Conservation (phyloP, 805 yeast genomes). For the Hanseniaspora clermontiae region DNA sequence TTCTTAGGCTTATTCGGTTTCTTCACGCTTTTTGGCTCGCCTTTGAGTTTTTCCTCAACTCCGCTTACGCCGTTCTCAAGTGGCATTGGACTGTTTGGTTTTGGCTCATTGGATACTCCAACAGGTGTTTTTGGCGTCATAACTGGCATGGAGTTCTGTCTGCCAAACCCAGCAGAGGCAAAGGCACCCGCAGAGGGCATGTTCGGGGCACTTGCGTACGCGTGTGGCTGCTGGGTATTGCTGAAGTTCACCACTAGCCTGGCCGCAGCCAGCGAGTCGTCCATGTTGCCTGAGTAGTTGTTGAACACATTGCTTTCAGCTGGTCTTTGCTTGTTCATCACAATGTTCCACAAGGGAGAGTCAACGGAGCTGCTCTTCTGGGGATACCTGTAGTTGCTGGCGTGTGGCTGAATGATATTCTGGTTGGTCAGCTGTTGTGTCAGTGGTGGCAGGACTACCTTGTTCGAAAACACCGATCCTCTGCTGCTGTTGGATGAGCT, state of each 20-base stretch:
- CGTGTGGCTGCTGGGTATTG: not conserved
- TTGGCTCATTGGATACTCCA: not conserved
- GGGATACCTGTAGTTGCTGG: not conserved
- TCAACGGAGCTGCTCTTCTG: not conserved
- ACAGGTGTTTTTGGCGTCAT: not conserved
- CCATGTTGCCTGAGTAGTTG: not conserved
- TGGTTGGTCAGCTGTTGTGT: not conserved
- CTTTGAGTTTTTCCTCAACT: not conserved
- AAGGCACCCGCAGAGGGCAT: not conserved
- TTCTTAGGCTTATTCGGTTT: constrained; percentile 21
- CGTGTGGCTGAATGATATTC: not conserved
- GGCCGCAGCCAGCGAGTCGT: constrained; percentile 6
- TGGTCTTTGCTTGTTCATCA: not conserved
- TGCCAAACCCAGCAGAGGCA: not conserved
- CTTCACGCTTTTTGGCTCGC: not conserved
- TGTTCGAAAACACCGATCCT: not conserved
- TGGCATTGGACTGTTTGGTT: not conserved
- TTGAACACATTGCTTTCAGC: not conserved
- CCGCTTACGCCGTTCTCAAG: not conserved
- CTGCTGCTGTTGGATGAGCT: not conserved
- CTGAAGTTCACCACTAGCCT: constrained; percentile 7
- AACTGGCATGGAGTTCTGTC: not conserved
- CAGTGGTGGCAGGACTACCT: not conserved
- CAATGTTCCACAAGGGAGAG: not conserved
- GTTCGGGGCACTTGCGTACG: not conserved